Evolutionary conservation across 2,329 filamentous ascomycete species (phyloP).

Genomic region (Canariomyces notabilis): DNA sequence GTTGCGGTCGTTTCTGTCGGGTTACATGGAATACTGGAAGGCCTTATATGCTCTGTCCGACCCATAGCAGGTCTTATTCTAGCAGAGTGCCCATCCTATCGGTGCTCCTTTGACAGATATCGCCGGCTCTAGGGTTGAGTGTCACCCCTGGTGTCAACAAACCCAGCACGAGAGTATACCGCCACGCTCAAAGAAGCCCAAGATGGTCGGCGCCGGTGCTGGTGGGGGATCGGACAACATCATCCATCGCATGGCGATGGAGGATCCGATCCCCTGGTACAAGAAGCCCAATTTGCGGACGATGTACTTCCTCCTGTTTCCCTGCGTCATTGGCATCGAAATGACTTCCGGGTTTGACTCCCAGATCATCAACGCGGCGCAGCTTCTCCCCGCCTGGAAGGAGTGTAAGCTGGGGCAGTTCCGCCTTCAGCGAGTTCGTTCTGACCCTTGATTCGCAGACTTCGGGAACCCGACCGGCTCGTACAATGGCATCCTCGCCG

Average conservation of each 20-base stretch:
- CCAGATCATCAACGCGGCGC: constrained; percentile 38
- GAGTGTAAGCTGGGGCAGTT: constrained; percentile 41
- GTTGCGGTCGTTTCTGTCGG: neutral
- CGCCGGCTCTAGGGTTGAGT: neutral
- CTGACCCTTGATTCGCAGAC: constrained; percentile 28
- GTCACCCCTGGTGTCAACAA: neutral
- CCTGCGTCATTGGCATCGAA: constrained; percentile 55
- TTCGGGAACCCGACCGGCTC: constrained; percentile 43
- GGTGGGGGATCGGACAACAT: constrained; percentile 20
- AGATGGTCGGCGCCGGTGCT: constrained; percentile 18
- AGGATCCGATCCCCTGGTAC: constrained; percentile 45
- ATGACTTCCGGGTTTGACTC: constrained; percentile 55
- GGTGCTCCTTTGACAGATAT: neutral
- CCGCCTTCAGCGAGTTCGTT: constrained; percentile 31
- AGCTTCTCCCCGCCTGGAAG: constrained; percentile 34
- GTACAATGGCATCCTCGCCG: constrained; percentile 50
- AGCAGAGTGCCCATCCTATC: neutral
- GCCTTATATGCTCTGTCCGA: neutral
- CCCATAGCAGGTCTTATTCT: neutral
- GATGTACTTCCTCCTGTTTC: constrained; percentile 52
- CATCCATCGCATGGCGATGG: constrained; percentile 39
- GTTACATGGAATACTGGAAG: neutral
- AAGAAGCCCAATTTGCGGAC: constrained; percentile 50
- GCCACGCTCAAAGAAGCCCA: constrained; percentile 2
- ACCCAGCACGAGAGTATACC: neutral